Conservation (phyloP, 495 filamentous ascomycete genomes). For the Lophiotrema nucula region DNA sequence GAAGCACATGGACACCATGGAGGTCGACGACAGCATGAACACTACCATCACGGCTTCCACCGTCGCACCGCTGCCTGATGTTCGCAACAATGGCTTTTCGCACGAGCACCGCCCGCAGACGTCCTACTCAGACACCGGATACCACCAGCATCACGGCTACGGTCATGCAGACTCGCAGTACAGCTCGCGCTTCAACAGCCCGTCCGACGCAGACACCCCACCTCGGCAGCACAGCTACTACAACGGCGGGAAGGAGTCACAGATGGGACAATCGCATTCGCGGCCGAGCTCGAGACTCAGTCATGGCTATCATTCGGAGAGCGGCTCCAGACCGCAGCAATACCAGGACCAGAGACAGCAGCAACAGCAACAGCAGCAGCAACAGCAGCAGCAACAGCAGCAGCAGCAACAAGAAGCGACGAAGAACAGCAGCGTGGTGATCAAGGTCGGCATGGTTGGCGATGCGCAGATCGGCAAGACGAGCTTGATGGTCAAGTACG, state of each 20-base stretch:
- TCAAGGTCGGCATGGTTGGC: conserved; percentile 99
- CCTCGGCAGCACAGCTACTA: conserved; percentile 28
- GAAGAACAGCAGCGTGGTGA: conserved; percentile 84
- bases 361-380: conserved; percentile 39
- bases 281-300: conserved; percentile 27
- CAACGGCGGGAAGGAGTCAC: conserved; percentile 32
- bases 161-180: conserved; percentile 28
- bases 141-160: conserved; percentile 36
- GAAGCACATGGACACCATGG: conserved; percentile 31
- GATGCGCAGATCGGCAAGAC: conserved; percentile 99
- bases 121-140: conserved; percentile 45
- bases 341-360: conserved; percentile 39
- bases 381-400: conserved; percentile 34
- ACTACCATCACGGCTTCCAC: conserved; percentile 44
- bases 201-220: conserved; percentile 34
- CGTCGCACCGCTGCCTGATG: conserved; percentile 32
- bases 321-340: conserved; percentile 13
- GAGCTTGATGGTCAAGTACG: conserved; percentile 98
- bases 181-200: conserved; percentile 33
- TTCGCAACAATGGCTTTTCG: conserved; percentile 27
- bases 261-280: conserved; percentile 26
- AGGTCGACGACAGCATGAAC: conserved; percentile 41
- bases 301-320: conserved; percentile 18
- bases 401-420: conserved; percentile 47
- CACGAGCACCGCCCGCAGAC: conserved; percentile 41